Evolutionary conservation across 1,284 basidiomycete genomes (phyloP).

Genomic region (Fomitopsis betulina): DNA sequence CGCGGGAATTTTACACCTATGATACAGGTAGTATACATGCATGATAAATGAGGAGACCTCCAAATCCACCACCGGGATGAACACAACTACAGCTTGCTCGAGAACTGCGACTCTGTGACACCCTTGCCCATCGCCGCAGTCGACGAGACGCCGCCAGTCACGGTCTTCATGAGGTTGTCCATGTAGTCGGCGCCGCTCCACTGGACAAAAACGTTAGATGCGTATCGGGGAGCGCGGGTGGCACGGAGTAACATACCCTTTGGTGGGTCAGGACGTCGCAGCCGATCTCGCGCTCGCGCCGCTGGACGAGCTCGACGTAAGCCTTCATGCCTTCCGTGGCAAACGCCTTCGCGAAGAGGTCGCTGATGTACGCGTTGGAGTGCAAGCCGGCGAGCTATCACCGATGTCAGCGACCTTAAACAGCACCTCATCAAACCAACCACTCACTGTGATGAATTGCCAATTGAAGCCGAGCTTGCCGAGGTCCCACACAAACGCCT

Average conservation of each 20-base stretch:
- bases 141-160: constrained; percentile 92
- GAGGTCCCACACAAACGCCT: constrained; percentile 89
- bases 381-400: constrained; percentile 89
- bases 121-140: constrained; percentile 95
- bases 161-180: constrained; percentile 89
- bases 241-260: constrained; percentile 41
- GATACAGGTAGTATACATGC: neutral
- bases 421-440: neutral
- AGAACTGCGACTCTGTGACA: constrained; percentile 90
- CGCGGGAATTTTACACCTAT: neutral
- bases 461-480: constrained; percentile 92
- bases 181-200: constrained; percentile 96
- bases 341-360: constrained; percentile 86
- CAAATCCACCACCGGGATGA: neutral
- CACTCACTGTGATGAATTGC: constrained; percentile 95
- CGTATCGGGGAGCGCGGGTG: neutral
- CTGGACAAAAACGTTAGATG: constrained; percentile 32
- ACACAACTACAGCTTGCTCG: constrained; percentile 40
- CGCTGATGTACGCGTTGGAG: constrained; percentile 96
- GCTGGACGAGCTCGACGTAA: constrained; percentile 82
- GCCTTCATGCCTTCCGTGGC: constrained; percentile 92
- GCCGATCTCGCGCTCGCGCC: constrained; percentile 84
- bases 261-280: constrained; percentile 92
- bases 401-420: neutral
- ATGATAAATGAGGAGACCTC: neutral